Conservation (phyloP, 176 grass and related monocot genomes). For the Triticum urartu region DNA sequence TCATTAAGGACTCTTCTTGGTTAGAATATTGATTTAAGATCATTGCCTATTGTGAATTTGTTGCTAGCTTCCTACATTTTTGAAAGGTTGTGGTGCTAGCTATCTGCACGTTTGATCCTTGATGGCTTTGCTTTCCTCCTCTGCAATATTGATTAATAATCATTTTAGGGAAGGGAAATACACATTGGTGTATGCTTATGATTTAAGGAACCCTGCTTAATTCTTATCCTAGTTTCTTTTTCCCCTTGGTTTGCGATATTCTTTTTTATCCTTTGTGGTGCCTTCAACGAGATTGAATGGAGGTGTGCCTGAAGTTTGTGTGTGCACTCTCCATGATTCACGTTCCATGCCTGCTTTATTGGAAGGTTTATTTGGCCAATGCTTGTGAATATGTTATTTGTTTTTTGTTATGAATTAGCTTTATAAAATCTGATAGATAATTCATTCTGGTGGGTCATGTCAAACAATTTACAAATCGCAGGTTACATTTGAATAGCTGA, state of each 20-base stretch:
- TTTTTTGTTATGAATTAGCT: background rate
- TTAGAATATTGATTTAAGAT: too few relatives aligned
- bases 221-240: background rate
- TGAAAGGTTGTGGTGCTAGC: too few relatives aligned
- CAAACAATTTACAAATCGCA: background rate
- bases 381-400: background rate
- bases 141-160: too few relatives aligned
- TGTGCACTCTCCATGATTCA: background rate
- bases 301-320: background rate
- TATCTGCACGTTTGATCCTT: too few relatives aligned
- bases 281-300: background rate
- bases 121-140: too few relatives aligned
- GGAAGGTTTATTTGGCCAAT: background rate
- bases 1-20: too few relatives aligned
- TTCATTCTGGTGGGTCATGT: background rate
- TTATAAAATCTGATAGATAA: background rate
- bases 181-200: conserved; percentile 15
- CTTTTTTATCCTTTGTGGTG: background rate
- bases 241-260: background rate
- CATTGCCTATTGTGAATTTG: too few relatives aligned
- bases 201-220: background rate
- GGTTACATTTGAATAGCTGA: background rate
- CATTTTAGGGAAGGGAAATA: too few relatives aligned
- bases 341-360: background rate
- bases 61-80: too few relatives aligned